Base-by-base conservation (phyloP, 2,329 filamentous ascomycete genomes). In the Trichoderma brevicompactum region DNA sequence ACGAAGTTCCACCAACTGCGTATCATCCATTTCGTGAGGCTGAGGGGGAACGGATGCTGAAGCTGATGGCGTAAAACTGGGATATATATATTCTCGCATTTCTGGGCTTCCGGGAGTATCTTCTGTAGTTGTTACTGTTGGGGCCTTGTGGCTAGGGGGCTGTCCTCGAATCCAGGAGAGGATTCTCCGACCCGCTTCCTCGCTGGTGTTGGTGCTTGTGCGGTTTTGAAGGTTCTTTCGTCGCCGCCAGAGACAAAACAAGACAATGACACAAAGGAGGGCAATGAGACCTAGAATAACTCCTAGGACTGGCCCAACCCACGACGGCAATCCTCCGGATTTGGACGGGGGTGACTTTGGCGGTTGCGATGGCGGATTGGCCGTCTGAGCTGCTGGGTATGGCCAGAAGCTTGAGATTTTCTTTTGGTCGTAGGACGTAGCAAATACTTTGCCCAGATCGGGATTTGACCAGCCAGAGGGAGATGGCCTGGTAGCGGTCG, bases 401-500 rank as follows among this genome's bases (percentile, higher is more conserved):
- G 89, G 88, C 70, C 87, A 91, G 72, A 83, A 89, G 0, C 79
- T 82, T 6, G 76, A 79, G 49, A 91, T 83, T 69, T 85, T 88
- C 5, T 79, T 76, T 7, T 79, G 82, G 4, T 84, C 77, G 69
- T 92, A 92, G 5, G 77, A 68, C 0, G 78, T 81, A 0, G 74
- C 76, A 66, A 92, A 91, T 17, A 91, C 74, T 5, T 73, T 73
- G 0, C 73, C 78, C 1, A 92, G 81, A 67, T 79, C 66, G 71
- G 71, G 61, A 76, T 80, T 56, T 0, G 78, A 80, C 83, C 87
- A 91, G 3, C 82, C 81, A 0, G 82, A 83, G 15, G 86, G 83
- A 5, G 82, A 79, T 1, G 91, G 92, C 0, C 82, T 80, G 0
- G 86, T 91, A 48, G 86, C 78, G 0, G 89, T 94, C n/a, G 92